These are phyloP conservation scores for Nidularia pulvinata DNA, from an alignment of 768 basidiomycete genomes.

Conservation along the genomic window DNA sequence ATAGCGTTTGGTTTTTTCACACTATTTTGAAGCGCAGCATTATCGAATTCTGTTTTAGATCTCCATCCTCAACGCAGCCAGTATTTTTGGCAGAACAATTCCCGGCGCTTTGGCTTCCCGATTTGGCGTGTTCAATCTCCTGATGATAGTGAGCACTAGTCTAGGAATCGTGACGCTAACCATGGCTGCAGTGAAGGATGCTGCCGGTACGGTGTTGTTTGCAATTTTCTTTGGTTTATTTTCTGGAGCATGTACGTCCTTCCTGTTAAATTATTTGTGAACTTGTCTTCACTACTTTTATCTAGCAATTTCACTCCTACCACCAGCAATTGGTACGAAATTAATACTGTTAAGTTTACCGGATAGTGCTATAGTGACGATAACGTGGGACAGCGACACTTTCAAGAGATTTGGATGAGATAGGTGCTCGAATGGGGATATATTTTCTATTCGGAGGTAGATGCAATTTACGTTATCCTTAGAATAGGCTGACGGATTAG, in stretches of 20 bases:
- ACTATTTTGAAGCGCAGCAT: background rate
- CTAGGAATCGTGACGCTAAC: constrained; percentile 38
- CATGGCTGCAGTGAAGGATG: constrained; percentile 35
- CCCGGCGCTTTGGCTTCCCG: constrained; percentile 37
- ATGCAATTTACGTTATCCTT: no score
- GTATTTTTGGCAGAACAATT: constrained; percentile 44
- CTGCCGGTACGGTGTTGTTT: constrained; percentile 32
- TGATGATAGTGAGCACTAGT: constrained; percentile 25
- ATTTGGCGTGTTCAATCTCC: constrained; percentile 38
- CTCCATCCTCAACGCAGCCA: constrained; percentile 50
- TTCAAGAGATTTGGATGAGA: constrained; percentile 42
- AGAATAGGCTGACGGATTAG: no score
- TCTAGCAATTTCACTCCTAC: background rate
- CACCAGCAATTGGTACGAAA: background rate
- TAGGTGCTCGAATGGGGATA: constrained; percentile 56
- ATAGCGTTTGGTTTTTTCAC: constrained; percentile 36
- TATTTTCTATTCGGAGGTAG: constrained; percentile 46
- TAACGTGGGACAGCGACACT: constrained; percentile 39
- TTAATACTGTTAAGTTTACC: constrained; percentile 7
- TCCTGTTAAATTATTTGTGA: background rate
- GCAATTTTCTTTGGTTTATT: constrained; percentile 46
- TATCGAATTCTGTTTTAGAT: constrained; percentile 29
- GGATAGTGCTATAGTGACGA: constrained; percentile 33
- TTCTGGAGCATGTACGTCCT: constrained; percentile 40
- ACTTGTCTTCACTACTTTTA: background rate